Base-by-base conservation (phyloP, 2,329 filamentous ascomycete species). In the Penicillium sp. region DNA sequence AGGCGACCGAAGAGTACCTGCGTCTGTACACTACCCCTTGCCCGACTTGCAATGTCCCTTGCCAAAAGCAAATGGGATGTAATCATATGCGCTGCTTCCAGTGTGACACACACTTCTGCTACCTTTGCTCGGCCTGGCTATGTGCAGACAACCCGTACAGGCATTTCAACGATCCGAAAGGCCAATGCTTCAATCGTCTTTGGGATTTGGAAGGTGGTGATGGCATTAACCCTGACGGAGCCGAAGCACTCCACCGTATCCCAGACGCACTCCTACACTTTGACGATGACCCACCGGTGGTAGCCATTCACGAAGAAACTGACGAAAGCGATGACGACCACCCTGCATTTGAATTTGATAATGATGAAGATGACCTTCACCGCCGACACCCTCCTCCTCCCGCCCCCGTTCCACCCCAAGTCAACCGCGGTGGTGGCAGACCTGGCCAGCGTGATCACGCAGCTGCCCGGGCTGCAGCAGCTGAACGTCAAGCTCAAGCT, bases 31-130 rank as follows among this genome's bases (percentile, higher is more conserved):
- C 92, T 0, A 91, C 91, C 11, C 86, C 89, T 1, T 99, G 94
- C 69, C 92, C 94, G 11, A 93, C 91, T 4, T 99, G 94, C 75
- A 85, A 81, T 30, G 87, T 88, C 1, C 90, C 90, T 0, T 88
- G 88, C 22, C 90, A 96, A 71, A 99, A 99, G 79, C 90, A 88
- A 1, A 86, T 90, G 68, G 94, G 94, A 37, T 99, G 94, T 80
- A 97, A 97, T 73, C 92, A 97, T 74, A 97, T 97, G 91, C 89
- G 88, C 47, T 97, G 93, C 75, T 90, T 88, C 72, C 87, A 90
- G 61, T 99, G 94, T 78, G 82, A 88, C 49, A 89, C 90, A 2
- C 93, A 97, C 73, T 97, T 97, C 71, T 99, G 94, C 77, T 97
- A 97, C 65, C 82, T 97, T 1, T 97, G 94, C 69, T 88, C 88